Conservation (phyloP, 2,329 filamentous ascomycete genomes). For the Fusarium oligoseptatum region DNA sequence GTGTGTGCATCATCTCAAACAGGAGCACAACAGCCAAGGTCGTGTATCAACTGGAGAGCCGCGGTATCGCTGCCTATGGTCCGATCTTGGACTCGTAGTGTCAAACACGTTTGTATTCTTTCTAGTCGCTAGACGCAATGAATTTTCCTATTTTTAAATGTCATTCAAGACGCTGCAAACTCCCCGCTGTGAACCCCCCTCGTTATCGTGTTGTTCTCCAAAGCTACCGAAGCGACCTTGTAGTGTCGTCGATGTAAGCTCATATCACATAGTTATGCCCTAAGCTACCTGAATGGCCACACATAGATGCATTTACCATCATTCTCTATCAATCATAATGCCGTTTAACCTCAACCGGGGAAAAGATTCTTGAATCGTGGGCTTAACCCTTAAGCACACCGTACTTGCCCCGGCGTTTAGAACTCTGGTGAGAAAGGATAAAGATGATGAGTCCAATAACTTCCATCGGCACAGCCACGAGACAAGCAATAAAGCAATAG, state of each 20-base stretch:
- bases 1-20: slow-evolving; percentile 77
- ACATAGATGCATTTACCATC: background rate
- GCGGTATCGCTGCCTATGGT: slow-evolving; percentile 74
- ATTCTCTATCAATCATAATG: background rate
- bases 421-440: background rate
- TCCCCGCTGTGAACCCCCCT: background rate
- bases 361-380: accelerated
- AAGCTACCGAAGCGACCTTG: background rate
- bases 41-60: slow-evolving; percentile 72
- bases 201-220: background rate
- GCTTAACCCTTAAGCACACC: background rate
- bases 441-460: background rate
- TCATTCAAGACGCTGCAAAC: background rate
- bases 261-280: background rate
- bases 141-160: background rate
- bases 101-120: background rate
- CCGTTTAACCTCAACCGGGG: background rate
- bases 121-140: background rate
- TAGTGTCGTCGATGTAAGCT: background rate
- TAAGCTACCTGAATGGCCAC: no score
- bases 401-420: background rate
- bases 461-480: background rate
- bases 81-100: slow-evolving; percentile 71
- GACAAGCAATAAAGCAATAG: background rate
- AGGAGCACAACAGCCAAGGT: slow-evolving; percentile 70